A percentile compares a stretch with the other conserved stretches of the same genome.
Conservation (phyloP, 2,329 filamentous ascomycete genomes). For the Arthrobotrys iridis region DNA sequence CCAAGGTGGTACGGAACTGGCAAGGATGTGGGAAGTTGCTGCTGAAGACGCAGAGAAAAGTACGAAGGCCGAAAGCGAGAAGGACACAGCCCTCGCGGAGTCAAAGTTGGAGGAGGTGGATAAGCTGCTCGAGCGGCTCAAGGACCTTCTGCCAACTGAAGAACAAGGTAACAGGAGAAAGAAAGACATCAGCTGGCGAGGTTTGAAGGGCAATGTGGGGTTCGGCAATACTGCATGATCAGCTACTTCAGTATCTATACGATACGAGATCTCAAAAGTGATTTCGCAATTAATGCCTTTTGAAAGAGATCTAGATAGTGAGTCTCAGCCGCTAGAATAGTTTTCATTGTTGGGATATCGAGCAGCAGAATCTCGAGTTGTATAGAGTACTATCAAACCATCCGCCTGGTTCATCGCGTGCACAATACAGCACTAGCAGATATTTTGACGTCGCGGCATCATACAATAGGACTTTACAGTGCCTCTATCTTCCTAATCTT, state of each 20-base stretch:
- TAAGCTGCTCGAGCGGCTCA: constrained; percentile 19
- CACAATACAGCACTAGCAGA: too few species aligned
- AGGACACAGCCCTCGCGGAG: constrained; percentile 19
- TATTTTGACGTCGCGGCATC: too few species aligned
- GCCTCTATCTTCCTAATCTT: too few species aligned
- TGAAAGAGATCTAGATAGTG: too few species aligned
- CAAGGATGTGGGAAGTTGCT: constrained; percentile 42
- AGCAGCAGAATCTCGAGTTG: too few species aligned
- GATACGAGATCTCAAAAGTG: too few species aligned
- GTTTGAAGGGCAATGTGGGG: constrained; percentile 44
- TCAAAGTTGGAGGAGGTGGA: constrained; percentile 38
- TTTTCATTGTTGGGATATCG: too few species aligned
- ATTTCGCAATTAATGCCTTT: too few species aligned
- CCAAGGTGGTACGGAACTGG: constrained; percentile 29
- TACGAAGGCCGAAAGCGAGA: constrained; percentile 30
- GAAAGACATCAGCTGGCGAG: constrained; percentile 31
- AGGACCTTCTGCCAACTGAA: constrained; percentile 26
- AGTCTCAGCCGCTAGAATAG: too few species aligned
- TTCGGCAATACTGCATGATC: constrained; percentile 23
- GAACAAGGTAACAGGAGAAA: background rate
- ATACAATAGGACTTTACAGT: background rate
- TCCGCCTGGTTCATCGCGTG: too few species aligned
- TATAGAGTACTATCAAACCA: too few species aligned
- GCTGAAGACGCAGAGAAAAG: constrained; percentile 48
- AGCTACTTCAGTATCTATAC: background rate